Conservation (phyloP, 768 basidiomycete genomes). For the Amanita pallidorosea region DNA sequence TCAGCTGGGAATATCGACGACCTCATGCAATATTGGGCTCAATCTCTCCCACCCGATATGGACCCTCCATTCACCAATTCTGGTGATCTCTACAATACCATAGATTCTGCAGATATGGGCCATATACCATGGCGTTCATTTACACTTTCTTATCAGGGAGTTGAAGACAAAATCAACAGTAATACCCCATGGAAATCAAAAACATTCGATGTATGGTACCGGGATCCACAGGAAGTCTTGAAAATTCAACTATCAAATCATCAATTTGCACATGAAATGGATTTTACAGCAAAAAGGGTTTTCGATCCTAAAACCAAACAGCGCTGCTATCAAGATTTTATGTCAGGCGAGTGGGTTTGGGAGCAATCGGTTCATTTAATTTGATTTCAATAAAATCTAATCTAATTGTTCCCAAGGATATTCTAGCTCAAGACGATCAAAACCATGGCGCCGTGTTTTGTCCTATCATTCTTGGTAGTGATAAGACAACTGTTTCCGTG, state of each 20-base stretch:
- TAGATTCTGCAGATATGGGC: too few species aligned
- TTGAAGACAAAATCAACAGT: background rate
- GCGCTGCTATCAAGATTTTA: conserved; percentile 12
- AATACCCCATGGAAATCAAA: conserved; percentile 16
- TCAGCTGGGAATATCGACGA: background rate
- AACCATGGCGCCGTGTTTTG: too few species aligned
- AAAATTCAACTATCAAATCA: conserved; percentile 5
- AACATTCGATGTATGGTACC: conserved; percentile 18
- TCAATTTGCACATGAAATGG: conserved; percentile 9
- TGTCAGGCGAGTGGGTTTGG: conserved; percentile 17
- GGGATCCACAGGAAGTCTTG: conserved; percentile 8
- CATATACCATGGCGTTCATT: too few species aligned
- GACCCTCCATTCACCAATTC: background rate
- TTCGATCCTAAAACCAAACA: background rate
- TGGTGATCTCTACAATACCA: too few species aligned
- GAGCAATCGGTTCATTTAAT: too few species aligned
- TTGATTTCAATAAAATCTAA: background rate
- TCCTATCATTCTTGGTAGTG: too few species aligned
- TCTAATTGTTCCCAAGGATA: background rate
- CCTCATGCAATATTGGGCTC: background rate
- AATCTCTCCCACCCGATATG: background rate
- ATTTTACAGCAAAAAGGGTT: conserved; percentile 12
- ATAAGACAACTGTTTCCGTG: too few species aligned
- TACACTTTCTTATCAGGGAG: too few species aligned
- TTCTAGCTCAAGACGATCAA: background rate